Conservation (phyloP, 371 early-diverging fungal genomes). For the Mucor plumbeus region DNA sequence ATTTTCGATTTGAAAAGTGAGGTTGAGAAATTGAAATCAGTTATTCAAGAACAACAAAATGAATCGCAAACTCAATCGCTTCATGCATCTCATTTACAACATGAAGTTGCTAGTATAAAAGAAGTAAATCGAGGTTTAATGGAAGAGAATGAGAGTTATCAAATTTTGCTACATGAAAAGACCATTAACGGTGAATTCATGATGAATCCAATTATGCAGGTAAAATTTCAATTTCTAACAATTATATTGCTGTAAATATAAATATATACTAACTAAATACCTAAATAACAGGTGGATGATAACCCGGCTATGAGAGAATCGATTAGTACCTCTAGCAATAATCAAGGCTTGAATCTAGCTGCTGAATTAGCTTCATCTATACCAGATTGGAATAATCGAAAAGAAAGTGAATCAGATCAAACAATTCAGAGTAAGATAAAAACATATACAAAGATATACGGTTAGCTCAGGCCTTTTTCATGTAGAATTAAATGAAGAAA, state of each 20-base stretch:
- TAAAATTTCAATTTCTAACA: constrained; percentile 16
- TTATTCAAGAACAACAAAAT: constrained; percentile 45
- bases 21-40: constrained; percentile 43
- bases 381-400: constrained; percentile 32
- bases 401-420: constrained; percentile 20
- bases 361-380: constrained; percentile 60
- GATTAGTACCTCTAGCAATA: constrained; percentile 12
- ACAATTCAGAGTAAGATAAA: constrained; percentile 19
- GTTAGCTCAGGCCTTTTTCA: too few species aligned
- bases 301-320: constrained; percentile 17
- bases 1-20: constrained; percentile 51
- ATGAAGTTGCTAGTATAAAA: constrained; percentile 65
- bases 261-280: background rate
- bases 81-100: constrained; percentile 56
- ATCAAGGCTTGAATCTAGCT: constrained; percentile 54
- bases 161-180: constrained; percentile 79
- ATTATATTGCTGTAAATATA: background rate
- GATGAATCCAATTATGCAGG: constrained; percentile 66
- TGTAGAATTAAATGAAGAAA: constrained; percentile 51
- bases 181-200: constrained; percentile 81
- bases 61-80: constrained; percentile 49
- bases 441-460: too few species aligned
- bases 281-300: constrained; percentile 17
- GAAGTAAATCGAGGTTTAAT: constrained; percentile 72
- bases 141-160: constrained; percentile 89